A percentile compares a stretch with the other conserved stretches of the same genome.
These are phyloP conservation scores for Copromyces sp. DNA, from an alignment of 495 filamentous ascomycete species.

Conservation along the genomic window DNA sequence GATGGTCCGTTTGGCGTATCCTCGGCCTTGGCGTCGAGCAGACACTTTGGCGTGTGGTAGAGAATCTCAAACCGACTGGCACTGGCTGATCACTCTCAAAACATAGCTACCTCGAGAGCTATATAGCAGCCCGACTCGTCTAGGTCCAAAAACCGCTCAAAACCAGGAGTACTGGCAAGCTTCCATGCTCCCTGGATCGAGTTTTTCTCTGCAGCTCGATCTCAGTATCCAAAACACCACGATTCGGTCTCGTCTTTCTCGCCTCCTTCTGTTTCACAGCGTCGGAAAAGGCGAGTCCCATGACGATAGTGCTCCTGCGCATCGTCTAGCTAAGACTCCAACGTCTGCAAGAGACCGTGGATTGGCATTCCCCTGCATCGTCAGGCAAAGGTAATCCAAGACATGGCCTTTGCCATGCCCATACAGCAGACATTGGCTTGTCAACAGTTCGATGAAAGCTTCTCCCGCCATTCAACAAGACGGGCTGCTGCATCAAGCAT, in stretches of 20 bases:
- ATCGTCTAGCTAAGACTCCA: background rate
- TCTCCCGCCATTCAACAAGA: background rate
- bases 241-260: background rate
- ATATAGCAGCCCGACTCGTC: background rate
- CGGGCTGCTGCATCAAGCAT: background rate
- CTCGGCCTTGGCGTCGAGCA: background rate
- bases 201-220: background rate
- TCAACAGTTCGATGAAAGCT: background rate
- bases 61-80: background rate
- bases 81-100: background rate
- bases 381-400: background rate
- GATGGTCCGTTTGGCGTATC: background rate
- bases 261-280: background rate
- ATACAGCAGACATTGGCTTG: background rate
- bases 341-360: background rate
- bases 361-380: background rate
- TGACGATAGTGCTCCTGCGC: background rate
- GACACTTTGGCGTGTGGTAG: background rate
- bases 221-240: background rate
- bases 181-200: background rate
- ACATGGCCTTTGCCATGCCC: background rate
- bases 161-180: background rate
- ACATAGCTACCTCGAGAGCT: background rate
- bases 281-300: background rate
- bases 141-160: background rate